Percentiles rank a stretch among this genome's conserved stretches.
Evolutionary conservation across 192 early-diverging fungal genomes (phyloP).

Genomic region (Phycomyces nitens): DNA sequence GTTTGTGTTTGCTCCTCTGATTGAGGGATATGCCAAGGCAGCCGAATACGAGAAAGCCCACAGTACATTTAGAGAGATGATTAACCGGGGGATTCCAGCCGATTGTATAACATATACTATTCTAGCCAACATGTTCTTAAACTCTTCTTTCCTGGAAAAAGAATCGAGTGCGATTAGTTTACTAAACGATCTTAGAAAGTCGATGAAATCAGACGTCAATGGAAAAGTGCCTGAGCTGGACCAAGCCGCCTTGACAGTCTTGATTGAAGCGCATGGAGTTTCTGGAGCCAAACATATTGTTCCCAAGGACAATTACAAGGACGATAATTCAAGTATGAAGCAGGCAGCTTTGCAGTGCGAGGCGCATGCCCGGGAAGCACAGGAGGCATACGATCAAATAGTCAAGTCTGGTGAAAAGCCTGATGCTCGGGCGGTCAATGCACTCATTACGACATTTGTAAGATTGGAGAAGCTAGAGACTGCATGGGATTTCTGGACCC

Average conservation of each 20-base stretch:
- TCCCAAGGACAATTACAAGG: not conserved
- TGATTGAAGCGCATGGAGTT: constrained; percentile 15
- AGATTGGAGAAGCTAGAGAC: constrained; percentile 5
- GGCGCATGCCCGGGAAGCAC: not conserved
- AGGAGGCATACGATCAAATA: not conserved
- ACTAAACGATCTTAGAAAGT: constrained; percentile 1
- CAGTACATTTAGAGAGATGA: constrained; percentile 13
- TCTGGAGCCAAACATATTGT: not conserved
- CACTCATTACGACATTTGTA: not conserved
- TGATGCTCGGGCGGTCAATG: constrained; percentile 2
- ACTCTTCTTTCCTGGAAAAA: not conserved
- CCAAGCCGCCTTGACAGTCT: not conserved
- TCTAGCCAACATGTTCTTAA: constrained; percentile 16
- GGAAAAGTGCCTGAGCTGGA: not conserved
- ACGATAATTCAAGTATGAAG: not conserved
- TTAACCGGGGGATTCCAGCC: constrained; percentile 8
- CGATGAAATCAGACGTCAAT: not conserved
- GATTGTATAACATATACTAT: constrained; percentile 25
- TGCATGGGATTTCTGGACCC: constrained; percentile 19
- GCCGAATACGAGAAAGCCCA: constrained; percentile 19
- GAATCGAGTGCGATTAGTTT: constrained; percentile 3
- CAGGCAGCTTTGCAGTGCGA: not conserved
- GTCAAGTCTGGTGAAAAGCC: not conserved
- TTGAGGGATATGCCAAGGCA: constrained; percentile 13
- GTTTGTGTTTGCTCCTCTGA: constrained; percentile 15